Evolutionary conservation across 164 flowering plant species (phyloP), one percentile per base, ranked within the genome.

Genomic region (Berberis vulgaris): DNA sequence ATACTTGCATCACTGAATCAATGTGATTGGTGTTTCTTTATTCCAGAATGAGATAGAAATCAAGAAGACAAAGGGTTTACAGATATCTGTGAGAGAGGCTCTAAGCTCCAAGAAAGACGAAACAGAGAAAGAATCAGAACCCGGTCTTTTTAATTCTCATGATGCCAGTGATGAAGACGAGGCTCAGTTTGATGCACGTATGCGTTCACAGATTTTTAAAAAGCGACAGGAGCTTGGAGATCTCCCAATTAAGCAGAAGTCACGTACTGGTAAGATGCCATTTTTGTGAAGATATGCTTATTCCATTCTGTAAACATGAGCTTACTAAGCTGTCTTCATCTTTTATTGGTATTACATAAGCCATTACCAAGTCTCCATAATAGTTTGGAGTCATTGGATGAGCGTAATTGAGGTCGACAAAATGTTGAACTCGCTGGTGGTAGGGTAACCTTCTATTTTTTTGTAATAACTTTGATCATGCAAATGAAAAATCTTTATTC

Each of bases 171-270:
- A 86, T 73, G 87, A 79, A 7, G 80, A 90, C 75, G 98, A 93
- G 69, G 82, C 83, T 52, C 78, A 66, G 54, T 94, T 94, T 78
- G 99, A 94, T 81, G 80, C 77, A 44, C 75, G 85, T 39, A 94
- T 94, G 99, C 93, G 97, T 53, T 74, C 60, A 44, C 87, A 87
- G 73, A 86, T 91, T 73, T 86, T 94, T 54, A 79, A 58, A 58
- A 94, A 74, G 69, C 68, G 91, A 52, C 79, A 72, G 65, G 96
- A 94, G 63, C 71, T 83, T 39, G 96, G 91, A 45, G 96, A 86
- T 72, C 7, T 67, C 38, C 82, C 89, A 49, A 59, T 79, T 49
- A 80, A 75, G 71, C 74, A 75, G 69, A 83, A 80, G 49, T 60
- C 40, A 43, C 68, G 49, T 42, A 74, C 74, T 40, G 93, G 99